Evolutionary conservation across 2,329 filamentous ascomycete genomes (phyloP).

Genomic region (Claviceps lovelessii): DNA sequence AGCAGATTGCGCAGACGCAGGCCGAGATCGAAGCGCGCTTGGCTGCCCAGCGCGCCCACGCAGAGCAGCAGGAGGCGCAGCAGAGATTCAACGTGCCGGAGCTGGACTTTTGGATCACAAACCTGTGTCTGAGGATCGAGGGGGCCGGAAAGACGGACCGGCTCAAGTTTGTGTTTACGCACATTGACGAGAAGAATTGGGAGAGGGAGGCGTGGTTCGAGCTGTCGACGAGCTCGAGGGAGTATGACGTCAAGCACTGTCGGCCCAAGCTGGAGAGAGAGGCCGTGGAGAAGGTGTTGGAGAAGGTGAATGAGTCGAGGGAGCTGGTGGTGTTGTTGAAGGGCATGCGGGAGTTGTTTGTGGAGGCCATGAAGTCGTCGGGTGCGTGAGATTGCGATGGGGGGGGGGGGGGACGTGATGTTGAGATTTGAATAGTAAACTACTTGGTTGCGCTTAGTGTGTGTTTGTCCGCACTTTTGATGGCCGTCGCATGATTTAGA

Average conservation of each 20-base stretch:
- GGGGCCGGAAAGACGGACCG: conserved; percentile 72
- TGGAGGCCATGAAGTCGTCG: conserved; percentile 43
- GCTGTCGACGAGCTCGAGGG: conserved; percentile 62
- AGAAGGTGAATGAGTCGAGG: conserved; percentile 66
- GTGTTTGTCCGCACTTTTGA: neutral
- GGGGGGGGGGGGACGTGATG: neutral
- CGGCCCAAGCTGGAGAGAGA: conserved; percentile 71
- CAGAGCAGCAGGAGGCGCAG: conserved; percentile 66
- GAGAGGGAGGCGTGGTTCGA: conserved; percentile 90
- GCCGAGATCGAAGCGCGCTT: conserved; percentile 53
- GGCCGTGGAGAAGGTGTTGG: conserved; percentile 60
- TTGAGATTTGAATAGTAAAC: neutral
- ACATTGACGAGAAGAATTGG: conserved; percentile 76
- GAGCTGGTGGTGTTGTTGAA: conserved; percentile 61
- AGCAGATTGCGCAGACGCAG: conserved; percentile 53
- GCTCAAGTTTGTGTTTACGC: conserved; percentile 78
- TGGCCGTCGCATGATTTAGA: neutral
- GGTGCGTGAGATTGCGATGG: neutral
- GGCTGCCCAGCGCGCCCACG: conserved; percentile 58
- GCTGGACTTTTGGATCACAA: conserved; percentile 89
- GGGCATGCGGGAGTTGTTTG: conserved; percentile 69
- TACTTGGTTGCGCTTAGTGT: neutral
- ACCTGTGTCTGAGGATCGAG: conserved; percentile 78
- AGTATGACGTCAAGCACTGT: conserved; percentile 73
- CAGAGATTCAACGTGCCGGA: conserved; percentile 82